A percentile compares a stretch with the other conserved stretches of the same genome.
Evolutionary conservation across 1,284 basidiomycete genomes (phyloP).

Genomic region (Flammula alnicola): DNA sequence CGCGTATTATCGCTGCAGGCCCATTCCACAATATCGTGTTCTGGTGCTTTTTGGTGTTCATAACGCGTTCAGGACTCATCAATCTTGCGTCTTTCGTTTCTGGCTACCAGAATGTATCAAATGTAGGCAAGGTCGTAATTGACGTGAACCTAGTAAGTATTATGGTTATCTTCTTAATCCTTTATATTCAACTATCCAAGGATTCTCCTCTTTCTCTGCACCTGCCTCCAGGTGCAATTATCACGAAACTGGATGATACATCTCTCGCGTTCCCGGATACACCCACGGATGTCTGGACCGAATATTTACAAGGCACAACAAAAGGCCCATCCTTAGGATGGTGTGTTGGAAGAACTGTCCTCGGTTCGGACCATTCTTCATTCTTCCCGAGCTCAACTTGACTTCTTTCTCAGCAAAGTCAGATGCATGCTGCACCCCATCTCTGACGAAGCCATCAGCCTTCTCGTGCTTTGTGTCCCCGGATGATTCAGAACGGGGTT

Average conservation of each 20-base stretch:
- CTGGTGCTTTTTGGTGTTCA: constrained; percentile 42
- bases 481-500: constrained; percentile 38
- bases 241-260: constrained; percentile 64
- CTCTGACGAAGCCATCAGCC: constrained; percentile 23
- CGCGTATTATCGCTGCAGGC: constrained; percentile 66
- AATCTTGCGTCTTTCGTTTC: constrained; percentile 38
- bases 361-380: constrained; percentile 27
- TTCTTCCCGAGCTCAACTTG: background rate
- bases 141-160: constrained; percentile 49
- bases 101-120: constrained; percentile 56
- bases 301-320: constrained; percentile 41
- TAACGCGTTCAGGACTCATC: constrained; percentile 35
- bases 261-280: constrained; percentile 33
- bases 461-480: constrained; percentile 52
- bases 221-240: constrained; percentile 54
- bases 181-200: no score
- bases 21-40: constrained; percentile 71
- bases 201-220: constrained; percentile 58
- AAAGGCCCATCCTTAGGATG: constrained; percentile 47
- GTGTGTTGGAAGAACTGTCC: constrained; percentile 53
- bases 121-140: constrained; percentile 55
- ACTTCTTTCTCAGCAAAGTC: constrained; percentile 21
- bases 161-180: no score
- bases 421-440: constrained; percentile 31
- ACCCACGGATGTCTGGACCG: constrained; percentile 48